phyloP scores from a whole-genome alignment of 192 early-diverging fungal genomes.

The Spizellomyces punctatus region DNA sequence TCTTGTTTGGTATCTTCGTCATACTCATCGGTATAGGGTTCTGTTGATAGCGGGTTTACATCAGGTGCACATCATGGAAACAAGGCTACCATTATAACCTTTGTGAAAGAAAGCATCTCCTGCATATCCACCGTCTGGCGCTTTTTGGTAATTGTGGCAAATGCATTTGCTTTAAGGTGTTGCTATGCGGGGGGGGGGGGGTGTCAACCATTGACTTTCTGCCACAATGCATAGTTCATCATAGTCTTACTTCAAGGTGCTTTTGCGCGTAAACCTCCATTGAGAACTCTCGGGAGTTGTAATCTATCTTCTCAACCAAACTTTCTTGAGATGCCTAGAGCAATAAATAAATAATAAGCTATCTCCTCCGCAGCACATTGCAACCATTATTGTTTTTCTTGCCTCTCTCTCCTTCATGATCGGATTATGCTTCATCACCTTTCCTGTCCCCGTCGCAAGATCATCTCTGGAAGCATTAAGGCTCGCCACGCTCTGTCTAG shows the following conservation, averaged over 20 bases:
- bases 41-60: neutral
- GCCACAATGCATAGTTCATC: neutral
- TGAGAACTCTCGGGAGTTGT: conserved; percentile 27
- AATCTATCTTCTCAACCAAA: conserved; percentile 37
- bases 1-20: conserved; percentile 37
- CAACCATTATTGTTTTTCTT: neutral
- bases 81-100: conserved; percentile 22
- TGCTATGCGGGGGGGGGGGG: conserved; percentile 3
- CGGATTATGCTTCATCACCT: conserved; percentile 35
- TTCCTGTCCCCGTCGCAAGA: neutral
- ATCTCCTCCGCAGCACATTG: neutral
- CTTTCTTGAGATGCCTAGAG: conserved; percentile 31
- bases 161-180: conserved; percentile 26
- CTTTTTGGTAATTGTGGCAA: conserved; percentile 37
- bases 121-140: conserved; percentile 28
- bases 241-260: conserved; percentile 40
- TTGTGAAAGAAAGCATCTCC: conserved; percentile 42
- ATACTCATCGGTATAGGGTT: conserved; percentile 24
- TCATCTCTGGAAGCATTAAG: neutral
- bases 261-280: conserved; percentile 41
- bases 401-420: conserved; percentile 34
- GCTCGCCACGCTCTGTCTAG: neutral
- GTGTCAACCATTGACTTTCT: neutral
- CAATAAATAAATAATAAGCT: neutral
- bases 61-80: neutral